Evolutionary conservation across 1,284 basidiomycete genomes (phyloP).

Genomic region (Trichosporon faecale): DNA sequence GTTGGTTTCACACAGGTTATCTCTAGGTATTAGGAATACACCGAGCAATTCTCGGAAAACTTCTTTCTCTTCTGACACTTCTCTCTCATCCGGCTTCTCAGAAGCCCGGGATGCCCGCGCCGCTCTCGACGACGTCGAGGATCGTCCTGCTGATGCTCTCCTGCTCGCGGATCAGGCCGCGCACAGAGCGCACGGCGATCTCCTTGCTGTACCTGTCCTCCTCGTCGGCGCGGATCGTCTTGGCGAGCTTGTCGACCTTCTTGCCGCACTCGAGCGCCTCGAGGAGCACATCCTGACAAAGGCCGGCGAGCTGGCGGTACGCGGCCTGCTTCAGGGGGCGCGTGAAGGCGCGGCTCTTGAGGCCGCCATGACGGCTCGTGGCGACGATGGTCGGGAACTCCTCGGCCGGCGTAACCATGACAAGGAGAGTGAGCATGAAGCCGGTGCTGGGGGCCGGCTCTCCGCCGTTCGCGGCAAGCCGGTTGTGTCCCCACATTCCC

Average conservation of each 20-base stretch:
- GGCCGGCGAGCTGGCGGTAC: conserved; percentile 12
- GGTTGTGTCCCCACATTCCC: conserved; percentile 24
- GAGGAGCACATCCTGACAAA: conserved; percentile 21
- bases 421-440: conserved; percentile 23
- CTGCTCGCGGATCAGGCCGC: conserved; percentile 24
- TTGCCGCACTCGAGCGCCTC: conserved; percentile 18
- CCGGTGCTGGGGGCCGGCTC: conserved; percentile 22
- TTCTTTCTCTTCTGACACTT: conserved; percentile 54
- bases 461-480: conserved; percentile 21
- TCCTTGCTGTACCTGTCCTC: conserved; percentile 4
- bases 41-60: conserved; percentile 53
- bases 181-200: conserved; percentile 12
- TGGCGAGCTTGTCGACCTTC: conserved; percentile 13
- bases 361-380: not conserved
- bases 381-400: conserved; percentile 5
- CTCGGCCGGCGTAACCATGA: conserved; percentile 17
- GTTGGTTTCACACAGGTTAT: conserved; percentile 41
- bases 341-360: conserved; percentile 19
- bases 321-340: conserved; percentile 17
- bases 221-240: not conserved
- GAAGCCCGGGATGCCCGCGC: conserved; percentile 20
- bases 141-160: conserved; percentile 17
- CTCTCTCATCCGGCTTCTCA: conserved; percentile 47
- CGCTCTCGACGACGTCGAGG: conserved; percentile 17
- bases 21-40: conserved; percentile 37